These are phyloP conservation scores for Trichomonas gallinae DNA, from an alignment of 208 protist species.

Conservation along the genomic window DNA sequence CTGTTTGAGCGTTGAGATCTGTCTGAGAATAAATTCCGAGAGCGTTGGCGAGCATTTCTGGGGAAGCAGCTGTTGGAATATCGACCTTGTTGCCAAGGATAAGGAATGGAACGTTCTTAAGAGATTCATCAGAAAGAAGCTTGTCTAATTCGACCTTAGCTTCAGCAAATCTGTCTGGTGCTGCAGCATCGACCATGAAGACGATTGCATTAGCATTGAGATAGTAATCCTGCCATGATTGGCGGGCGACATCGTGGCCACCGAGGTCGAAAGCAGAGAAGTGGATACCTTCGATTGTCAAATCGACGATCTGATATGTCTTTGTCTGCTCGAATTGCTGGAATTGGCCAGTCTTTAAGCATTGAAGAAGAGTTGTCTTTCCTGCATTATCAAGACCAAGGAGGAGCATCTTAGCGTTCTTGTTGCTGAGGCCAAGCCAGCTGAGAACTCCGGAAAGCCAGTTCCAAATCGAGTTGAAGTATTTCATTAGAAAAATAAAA, in stretches of 20 bases:
- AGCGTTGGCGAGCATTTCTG: slow-evolving; percentile 67
- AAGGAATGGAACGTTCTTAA: slow-evolving; percentile 84
- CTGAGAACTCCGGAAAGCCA: slow-evolving; percentile 26
- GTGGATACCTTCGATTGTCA: slow-evolving; percentile 88
- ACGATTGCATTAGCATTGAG: slow-evolving; percentile 89
- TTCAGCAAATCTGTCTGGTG: slow-evolving; percentile 78
- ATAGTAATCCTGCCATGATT: slow-evolving; percentile 79
- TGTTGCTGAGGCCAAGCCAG: slow-evolving; percentile 54
- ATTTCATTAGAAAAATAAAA: not conserved
- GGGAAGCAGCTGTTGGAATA: slow-evolving; percentile 64
- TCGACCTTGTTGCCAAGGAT: slow-evolving; percentile 99
- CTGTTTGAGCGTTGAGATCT: slow-evolving; percentile 63
- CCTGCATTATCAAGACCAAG: slow-evolving; percentile 98
- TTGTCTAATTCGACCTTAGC: slow-evolving; percentile 81
- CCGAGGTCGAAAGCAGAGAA: slow-evolving; percentile 97
- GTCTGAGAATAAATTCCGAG: slow-evolving; percentile 66
- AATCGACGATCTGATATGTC: slow-evolving; percentile 64
- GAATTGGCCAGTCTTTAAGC: not conserved
- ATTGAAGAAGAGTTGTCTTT: slow-evolving; percentile 85
- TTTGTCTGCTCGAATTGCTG: slow-evolving; percentile 24
- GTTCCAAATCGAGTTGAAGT: slow-evolving; percentile 12
- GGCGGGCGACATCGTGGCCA: slow-evolving; percentile 64
- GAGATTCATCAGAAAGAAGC: slow-evolving; percentile 39
- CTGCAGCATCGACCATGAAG: slow-evolving; percentile 90
- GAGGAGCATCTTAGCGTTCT: slow-evolving; percentile 85